Evolutionary conservation across 352 stramenopile species (phyloP).

Genomic region (Globisporangium cylindrosporum): DNA sequence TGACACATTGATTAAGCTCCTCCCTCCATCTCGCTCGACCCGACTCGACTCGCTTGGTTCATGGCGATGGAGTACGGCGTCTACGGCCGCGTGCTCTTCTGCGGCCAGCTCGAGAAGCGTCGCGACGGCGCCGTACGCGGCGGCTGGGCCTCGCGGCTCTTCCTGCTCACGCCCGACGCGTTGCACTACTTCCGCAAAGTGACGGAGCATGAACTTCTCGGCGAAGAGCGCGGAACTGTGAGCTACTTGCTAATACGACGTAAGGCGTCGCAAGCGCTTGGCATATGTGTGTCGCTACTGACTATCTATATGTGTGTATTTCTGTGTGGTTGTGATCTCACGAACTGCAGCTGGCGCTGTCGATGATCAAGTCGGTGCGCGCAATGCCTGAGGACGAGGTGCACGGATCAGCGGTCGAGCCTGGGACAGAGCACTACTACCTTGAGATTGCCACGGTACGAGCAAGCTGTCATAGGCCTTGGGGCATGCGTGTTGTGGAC

Average conservation of each 20-base stretch:
- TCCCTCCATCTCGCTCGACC: neutral
- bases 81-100: slow-evolving; percentile 73
- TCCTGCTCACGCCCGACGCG: slow-evolving; percentile 73
- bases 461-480: neutral
- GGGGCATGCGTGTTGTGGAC: neutral
- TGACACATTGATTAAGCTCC: neutral
- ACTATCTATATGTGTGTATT: slow-evolving; percentile 1
- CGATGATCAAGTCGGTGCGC: slow-evolving; percentile 59
- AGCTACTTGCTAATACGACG: neutral
- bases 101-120: slow-evolving; percentile 71
- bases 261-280: neutral
- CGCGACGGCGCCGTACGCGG: slow-evolving; percentile 70
- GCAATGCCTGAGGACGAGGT: slow-evolving; percentile 79
- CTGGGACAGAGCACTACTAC: slow-evolving; percentile 72
- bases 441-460: slow-evolving; percentile 73
- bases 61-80: slow-evolving; percentile 57
- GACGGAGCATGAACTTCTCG: slow-evolving; percentile 68
- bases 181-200: slow-evolving; percentile 82
- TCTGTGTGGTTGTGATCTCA: neutral
- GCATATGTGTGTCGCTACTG: neutral
- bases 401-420: slow-evolving; percentile 44
- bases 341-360: slow-evolving; percentile 44
- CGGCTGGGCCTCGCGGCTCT: slow-evolving; percentile 74
- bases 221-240: slow-evolving; percentile 76
- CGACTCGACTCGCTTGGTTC: too few species aligned